Evolutionary conservation across 106 monocot genomes (phyloP), one percentile per base, ranked within the genome.

Genomic region (Narthecium ossifragum): DNA sequence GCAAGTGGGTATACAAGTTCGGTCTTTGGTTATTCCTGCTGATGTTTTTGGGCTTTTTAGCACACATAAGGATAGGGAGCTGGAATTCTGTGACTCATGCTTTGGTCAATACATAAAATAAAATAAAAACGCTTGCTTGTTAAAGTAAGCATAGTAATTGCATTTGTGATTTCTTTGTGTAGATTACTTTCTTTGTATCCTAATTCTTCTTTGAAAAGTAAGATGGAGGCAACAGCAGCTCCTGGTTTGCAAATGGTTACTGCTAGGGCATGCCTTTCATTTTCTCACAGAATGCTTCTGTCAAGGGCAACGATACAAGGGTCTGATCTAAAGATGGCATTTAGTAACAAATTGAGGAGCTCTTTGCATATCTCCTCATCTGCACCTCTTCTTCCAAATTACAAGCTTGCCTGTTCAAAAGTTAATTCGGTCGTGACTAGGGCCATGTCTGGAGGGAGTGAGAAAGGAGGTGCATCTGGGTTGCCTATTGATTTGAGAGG

Each of bases 401-500:
- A 40, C 34, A 28, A 12, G n/a, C 31, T 68, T 31, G 20, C 27
- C 53, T 40, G 63, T 56, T 50, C 68, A 52, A 79, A 55, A 18
- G 26, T 45, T 20, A 52, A 26, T 51, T 63, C 64, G 31, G 45
- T 72, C 31, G 36, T 70, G 34, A 70, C 70, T 0, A 92, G 80
- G 63, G 87, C 92, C 20, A 75, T 84, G 77, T 70, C 75, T 46
- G 55, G 38, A 15, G 80, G 70, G 33, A 75, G 51, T 54, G 78
- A 73, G 34, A 55, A 55, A 47, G 49, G 39, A 37, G 63, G 20
- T 40, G 20, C 71, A n/a, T 26, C 67, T 15, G 84, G 83, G 34
- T 61, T 92, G 62, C 67, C 86, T 9, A 84, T 92, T 59, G 92
- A 92, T 70, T 62, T 92, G 11, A 83, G 73, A 73, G 88, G 88